phyloP scores from a whole-genome alignment of 495 filamentous ascomycete species.

The Endocarpon pusillum region DNA sequence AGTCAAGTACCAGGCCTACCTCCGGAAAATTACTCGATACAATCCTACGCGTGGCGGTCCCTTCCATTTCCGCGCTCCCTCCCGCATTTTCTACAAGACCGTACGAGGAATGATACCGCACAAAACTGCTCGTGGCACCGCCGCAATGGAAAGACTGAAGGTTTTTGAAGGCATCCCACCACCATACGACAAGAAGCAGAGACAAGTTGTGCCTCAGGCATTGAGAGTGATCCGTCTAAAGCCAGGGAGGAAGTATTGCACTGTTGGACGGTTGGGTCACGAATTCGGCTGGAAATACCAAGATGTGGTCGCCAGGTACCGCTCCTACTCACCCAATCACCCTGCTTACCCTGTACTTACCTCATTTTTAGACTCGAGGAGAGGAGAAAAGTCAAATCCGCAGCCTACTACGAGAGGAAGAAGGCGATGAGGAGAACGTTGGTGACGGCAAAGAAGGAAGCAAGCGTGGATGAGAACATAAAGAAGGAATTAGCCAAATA shows the following conservation, averaged over 20 bases:
- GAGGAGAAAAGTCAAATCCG: slow-evolving; percentile 95
- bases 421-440: slow-evolving; percentile 81
- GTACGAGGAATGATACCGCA: slow-evolving; percentile 99
- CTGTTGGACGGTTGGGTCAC: slow-evolving; percentile 88
- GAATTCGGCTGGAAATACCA: slow-evolving; percentile 99
- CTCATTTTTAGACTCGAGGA: slow-evolving; percentile 68
- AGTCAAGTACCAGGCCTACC: slow-evolving; percentile 99
- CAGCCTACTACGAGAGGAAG: slow-evolving; percentile 99
- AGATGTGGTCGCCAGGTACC: slow-evolving; percentile 87
- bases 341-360: slow-evolving; percentile 27
- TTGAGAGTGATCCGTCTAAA: slow-evolving; percentile 85
- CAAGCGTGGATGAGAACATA: slow-evolving; percentile 61
- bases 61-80: slow-evolving; percentile 98
- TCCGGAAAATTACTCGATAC: slow-evolving; percentile 98
- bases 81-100: slow-evolving; percentile 99
- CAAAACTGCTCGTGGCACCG: slow-evolving; percentile 95
- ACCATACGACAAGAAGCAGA: slow-evolving; percentile 99
- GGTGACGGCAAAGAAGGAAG: slow-evolving; percentile 77
- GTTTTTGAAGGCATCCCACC: slow-evolving; percentile 98
- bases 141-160: slow-evolving; percentile 94
- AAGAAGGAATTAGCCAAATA: slow-evolving; percentile 52
- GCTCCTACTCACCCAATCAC: slow-evolving; percentile 1
- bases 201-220: slow-evolving; percentile 96
- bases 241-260: slow-evolving; percentile 99
- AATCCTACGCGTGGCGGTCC: slow-evolving; percentile 97